Percentiles rank a stretch among this genome's conserved stretches.
These are phyloP conservation scores for Xylariaceae sp. DNA, from an alignment of 2,329 filamentous ascomycete genomes.

Conservation along the genomic window DNA sequence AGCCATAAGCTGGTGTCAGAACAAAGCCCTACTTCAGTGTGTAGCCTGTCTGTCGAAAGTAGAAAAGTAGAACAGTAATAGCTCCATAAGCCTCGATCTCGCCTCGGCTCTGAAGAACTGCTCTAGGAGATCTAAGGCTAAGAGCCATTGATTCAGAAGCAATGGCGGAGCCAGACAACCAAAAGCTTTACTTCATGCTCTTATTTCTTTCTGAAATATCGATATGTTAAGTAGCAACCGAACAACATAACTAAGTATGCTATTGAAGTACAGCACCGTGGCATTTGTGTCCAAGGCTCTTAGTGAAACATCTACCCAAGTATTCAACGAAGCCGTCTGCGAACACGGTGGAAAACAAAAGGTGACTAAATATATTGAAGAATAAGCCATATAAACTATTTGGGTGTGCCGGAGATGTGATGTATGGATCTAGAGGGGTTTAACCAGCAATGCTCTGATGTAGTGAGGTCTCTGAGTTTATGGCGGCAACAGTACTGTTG, in stretches of 20 bases:
- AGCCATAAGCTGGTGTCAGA: conserved; percentile 12
- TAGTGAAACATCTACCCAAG: too few species aligned
- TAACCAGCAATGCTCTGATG: too few species aligned
- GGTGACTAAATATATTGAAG: too few species aligned
- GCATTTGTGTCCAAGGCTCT: too few species aligned
- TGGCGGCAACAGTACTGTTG: too few species aligned
- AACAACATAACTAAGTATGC: conserved; percentile 1
- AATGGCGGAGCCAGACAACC: conserved; percentile 11
- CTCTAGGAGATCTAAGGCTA: conserved; percentile 13
- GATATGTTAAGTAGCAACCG: conserved; percentile 1
- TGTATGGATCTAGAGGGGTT: background rate
- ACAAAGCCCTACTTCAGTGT: conserved; percentile 14
- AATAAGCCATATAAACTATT: too few species aligned
- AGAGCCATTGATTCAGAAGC: conserved; percentile 11
- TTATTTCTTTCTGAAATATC: conserved; percentile 3
- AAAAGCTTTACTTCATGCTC: conserved; percentile 5
- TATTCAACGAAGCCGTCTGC: background rate
- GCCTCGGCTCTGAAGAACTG: conserved; percentile 13
- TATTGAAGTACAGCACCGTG: conserved; percentile 2
- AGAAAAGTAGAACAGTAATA: conserved; percentile 15
- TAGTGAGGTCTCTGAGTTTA: too few species aligned
- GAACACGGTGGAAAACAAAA: too few species aligned
- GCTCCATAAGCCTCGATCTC: conserved; percentile 12
- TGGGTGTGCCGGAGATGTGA: background rate
- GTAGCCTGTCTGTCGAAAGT: conserved; percentile 13